Base-by-base conservation (phyloP, 495 filamentous ascomycete genomes). In the Penicillium dipodomyicola region DNA sequence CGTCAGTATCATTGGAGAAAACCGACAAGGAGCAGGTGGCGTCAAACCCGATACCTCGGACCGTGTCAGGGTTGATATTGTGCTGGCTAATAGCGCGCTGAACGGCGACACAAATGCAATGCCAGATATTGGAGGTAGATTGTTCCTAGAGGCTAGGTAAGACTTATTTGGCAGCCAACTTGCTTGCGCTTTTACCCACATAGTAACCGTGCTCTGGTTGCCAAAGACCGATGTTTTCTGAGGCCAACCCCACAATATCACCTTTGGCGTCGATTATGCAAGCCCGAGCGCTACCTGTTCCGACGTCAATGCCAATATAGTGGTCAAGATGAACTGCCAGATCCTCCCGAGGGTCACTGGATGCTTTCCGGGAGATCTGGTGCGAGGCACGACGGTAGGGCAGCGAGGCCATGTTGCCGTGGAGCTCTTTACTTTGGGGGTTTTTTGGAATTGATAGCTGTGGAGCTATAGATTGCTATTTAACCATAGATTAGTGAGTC, bases 111-210 rank as follows among this genome's bases (percentile, higher is more conserved):
- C 91, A 94, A 67, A 98, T 94, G 67, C 89, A 88, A 47, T 82
- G 80, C 94, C 94, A 98, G 61, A 97, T 97, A 72, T 98, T 91
- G 48, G 82, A 88, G 1, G 94, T 98, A 17, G 93, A 97, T 92
- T 98, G 94, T 78, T 98, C 94, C 91, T 96, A 56, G n/a, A 29
- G 32, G 30, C n/a, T n/a, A 17, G 15, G 48, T 75, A 51, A 71
- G 65, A 52, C 1, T 35, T 25, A 30, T 19, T 17, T 30, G 30
- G 57, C 35, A 54, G 45, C 60, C 14, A 9, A 41, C 2, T 35
- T 39, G 11, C 17, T 43, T 39, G 22, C 33, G 42, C 37, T 51
- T 43, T 35, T 19, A 54, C 77, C 27, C 70, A 91, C 91, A 77
- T 97, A 97, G 75, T 91, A 94, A 45, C 88, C 89, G 23, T 86